Percentiles rank a stretch among this genome's conserved stretches.
phyloP scores from a whole-genome alignment of 202 grass and related monocot genomes.

The Carex sylvatica region DNA sequence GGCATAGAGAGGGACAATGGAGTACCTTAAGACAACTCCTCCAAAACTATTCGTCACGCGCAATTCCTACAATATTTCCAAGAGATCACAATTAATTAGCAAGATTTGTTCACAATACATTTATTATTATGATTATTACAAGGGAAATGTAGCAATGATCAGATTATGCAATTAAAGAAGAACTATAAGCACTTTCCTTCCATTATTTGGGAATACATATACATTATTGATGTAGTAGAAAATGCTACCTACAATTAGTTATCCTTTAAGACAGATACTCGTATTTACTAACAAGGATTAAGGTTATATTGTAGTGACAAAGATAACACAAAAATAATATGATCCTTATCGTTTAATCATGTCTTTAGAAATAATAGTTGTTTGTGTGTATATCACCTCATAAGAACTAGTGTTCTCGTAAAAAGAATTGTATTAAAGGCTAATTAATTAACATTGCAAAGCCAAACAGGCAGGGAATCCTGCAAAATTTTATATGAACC shows the following conservation, averaged over 20 bases:
- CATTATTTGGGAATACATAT: not conserved
- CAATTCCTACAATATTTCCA: constrained; percentile 61
- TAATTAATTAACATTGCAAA: constrained; percentile 1
- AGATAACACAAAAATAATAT: not conserved
- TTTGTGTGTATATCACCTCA: not conserved
- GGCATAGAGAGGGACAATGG: not conserved
- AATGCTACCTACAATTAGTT: not conserved
- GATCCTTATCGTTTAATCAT: not conserved
- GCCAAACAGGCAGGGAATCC: not conserved
- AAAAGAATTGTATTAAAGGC: not conserved
- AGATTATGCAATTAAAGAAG: not conserved
- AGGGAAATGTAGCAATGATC: not conserved
- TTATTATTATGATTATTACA: not conserved
- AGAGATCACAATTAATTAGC: not conserved
- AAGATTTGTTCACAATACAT: not conserved
- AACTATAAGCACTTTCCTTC: not conserved
- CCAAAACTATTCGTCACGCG: constrained; percentile 81
- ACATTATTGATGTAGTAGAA: not conserved
- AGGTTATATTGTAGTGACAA: not conserved
- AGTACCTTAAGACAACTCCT: constrained; percentile 89
- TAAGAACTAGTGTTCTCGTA: not conserved
- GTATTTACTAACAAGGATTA: not conserved
- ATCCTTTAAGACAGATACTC: not conserved
- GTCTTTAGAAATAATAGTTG: not conserved
- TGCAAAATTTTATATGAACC: not conserved